Evolutionary conservation across 768 basidiomycete species (phyloP).

Genomic region (Chalciporus pseudorubinellus): DNA sequence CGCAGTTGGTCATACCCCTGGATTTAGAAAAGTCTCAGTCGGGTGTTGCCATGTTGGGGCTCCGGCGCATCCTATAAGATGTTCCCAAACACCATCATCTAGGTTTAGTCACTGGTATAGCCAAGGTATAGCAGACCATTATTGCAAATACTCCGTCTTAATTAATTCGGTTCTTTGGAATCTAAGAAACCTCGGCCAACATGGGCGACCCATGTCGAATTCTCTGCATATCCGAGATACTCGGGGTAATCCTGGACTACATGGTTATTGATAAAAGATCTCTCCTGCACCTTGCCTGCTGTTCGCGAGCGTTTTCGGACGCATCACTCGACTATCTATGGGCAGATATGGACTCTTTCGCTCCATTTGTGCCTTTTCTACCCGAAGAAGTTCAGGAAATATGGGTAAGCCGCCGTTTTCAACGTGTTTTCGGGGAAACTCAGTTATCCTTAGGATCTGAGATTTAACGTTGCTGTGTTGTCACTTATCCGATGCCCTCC

Average conservation of each 20-base stretch:
- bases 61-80: too few relatives aligned
- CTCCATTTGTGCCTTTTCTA: conserved; percentile 14
- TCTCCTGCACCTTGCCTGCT: conserved; percentile 8
- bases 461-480: conserved; percentile 4
- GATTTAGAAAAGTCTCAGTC: too few relatives aligned
- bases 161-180: too few relatives aligned
- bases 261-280: conserved; percentile 10
- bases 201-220: conserved; percentile 2
- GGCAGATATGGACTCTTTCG: conserved; percentile 19
- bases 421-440: not conserved
- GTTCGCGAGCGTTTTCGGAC: conserved; percentile 9
- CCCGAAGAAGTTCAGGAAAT: conserved; percentile 9
- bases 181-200: not conserved
- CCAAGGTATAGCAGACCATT: too few relatives aligned
- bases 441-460: conserved; percentile 1
- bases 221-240: conserved; percentile 17
- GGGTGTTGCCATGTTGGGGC: too few relatives aligned
- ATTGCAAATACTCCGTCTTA: too few relatives aligned
- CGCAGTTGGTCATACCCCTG: too few relatives aligned
- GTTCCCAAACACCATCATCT: too few relatives aligned
- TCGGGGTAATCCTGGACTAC: conserved; percentile 10
- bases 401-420: conserved; percentile 5
- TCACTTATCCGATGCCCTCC: conserved; percentile 12
- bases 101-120: too few relatives aligned
- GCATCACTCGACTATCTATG: conserved; percentile 17